A percentile compares a stretch with the other conserved stretches of the same genome.
Evolutionary conservation across 2,329 filamentous ascomycete genomes (phyloP).

Genomic region (Didymella lethalis): DNA sequence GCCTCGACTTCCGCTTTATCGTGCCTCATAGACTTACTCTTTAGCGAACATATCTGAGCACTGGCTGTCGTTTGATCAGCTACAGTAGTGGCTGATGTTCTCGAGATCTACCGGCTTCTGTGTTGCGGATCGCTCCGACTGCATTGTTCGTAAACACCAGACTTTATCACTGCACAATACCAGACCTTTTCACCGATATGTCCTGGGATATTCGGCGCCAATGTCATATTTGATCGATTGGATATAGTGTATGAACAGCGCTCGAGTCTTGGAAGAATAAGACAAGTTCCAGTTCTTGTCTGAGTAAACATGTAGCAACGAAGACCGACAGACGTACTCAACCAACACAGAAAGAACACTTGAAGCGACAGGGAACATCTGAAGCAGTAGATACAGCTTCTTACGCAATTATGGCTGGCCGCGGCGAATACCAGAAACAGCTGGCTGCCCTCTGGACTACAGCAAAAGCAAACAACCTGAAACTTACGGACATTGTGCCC

Average conservation of each 20-base stretch:
- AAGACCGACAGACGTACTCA: neutral
- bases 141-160: neutral
- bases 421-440: conserved; percentile 27
- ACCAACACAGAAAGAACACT: neutral
- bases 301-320: neutral
- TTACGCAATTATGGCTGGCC: conserved; percentile 19
- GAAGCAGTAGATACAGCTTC: neutral
- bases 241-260: neutral
- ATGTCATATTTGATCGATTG: neutral
- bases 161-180: neutral
- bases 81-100: neutral
- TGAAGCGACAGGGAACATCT: neutral
- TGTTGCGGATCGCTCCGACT: neutral
- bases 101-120: neutral
- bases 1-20: neutral
- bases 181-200: neutral
- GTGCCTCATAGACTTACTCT: neutral
- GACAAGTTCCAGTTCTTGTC: neutral
- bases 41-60: neutral
- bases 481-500: conserved; percentile 27
- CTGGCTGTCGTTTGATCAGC: neutral
- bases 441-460: conserved; percentile 23
- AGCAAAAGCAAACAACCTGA: conserved; percentile 24
- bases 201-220: neutral
- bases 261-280: neutral